A percentile compares a stretch with the other conserved stretches of the same genome.
Evolutionary conservation across 169 alveolate genomes (phyloP).

Genomic region (Plasmodium reichenowi): DNA sequence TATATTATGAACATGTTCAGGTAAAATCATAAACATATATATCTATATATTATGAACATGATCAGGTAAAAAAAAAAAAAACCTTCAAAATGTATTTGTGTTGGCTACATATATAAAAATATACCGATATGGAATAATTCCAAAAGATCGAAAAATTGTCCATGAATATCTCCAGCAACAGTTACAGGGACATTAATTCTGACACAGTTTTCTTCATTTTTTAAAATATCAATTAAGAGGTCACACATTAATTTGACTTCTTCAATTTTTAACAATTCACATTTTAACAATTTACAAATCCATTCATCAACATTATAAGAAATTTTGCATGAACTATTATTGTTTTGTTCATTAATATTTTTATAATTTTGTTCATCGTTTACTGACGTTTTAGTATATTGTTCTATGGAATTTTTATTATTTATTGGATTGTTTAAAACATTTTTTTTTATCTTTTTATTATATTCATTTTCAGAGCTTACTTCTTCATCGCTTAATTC

Average conservation of each 20-base stretch:
- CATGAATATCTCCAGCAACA: conserved; percentile 98
- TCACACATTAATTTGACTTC: conserved; percentile 80
- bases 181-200: conserved; percentile 94
- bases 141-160: conserved; percentile 96
- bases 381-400: background rate
- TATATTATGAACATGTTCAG: too few species aligned
- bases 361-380: background rate
- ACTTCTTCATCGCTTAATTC: conserved; percentile 70
- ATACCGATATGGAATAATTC: conserved; percentile 97
- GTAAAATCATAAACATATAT: too few species aligned
- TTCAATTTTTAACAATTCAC: conserved; percentile 37
- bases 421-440: conserved; percentile 9
- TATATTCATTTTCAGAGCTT: conserved; percentile 56
- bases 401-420: conserved; percentile 6
- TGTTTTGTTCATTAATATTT: background rate
- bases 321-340: background rate
- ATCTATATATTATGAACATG: too few species aligned
- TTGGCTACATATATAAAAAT: background rate
- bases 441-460: conserved; percentile 35
- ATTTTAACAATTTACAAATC: conserved; percentile 57
- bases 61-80: background rate
- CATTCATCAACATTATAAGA: conserved; percentile 63
- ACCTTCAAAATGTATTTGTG: conserved; percentile 10
- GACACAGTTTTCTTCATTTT: conserved; percentile 90
- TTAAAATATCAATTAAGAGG: conserved; percentile 89